phyloP scores from a whole-genome alignment of 78 protist species.

The Protostelium mycophagum region DNA sequence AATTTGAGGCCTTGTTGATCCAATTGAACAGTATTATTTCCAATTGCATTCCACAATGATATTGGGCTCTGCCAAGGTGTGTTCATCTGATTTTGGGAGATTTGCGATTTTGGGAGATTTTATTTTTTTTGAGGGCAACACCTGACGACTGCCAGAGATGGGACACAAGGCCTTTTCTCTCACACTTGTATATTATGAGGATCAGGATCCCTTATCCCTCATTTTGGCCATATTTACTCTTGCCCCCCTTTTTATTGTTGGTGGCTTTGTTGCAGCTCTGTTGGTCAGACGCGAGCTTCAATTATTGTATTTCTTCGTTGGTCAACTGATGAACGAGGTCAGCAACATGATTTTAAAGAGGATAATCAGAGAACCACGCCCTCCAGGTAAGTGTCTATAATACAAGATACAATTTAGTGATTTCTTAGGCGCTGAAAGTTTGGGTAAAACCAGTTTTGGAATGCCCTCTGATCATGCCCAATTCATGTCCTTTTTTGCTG shows the following conservation, averaged over 20 bases:
- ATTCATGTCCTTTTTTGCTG: slow-evolving; percentile 63
- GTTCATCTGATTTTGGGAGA: too few relatives aligned
- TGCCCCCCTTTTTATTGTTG: background rate
- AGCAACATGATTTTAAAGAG: background rate
- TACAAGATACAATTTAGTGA: too few relatives aligned
- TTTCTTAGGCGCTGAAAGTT: background rate
- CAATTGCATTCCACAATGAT: too few relatives aligned
- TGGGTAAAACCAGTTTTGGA: slow-evolving; percentile 54
- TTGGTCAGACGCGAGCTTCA: background rate
- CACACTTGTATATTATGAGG: background rate
- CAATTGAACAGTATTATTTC: too few relatives aligned
- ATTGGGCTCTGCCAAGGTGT: too few relatives aligned
- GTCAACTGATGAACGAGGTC: background rate
- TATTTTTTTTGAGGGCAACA: too few relatives aligned
- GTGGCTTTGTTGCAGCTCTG: background rate
- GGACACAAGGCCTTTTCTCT: background rate
- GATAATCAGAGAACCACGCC: background rate
- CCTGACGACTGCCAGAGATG: background rate
- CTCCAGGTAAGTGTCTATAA: background rate
- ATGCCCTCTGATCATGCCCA: slow-evolving; percentile 65
- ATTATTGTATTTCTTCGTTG: background rate
- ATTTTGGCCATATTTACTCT: background rate
- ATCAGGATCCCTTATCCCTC: background rate
- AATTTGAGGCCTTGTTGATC: too few relatives aligned
- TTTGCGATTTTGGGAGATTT: too few relatives aligned